A percentile compares a stretch with the other conserved stretches of the same genome.
Conservation (phyloP, 2,329 filamentous ascomycete species). For the Pseudogymnoascus pannorum region DNA sequence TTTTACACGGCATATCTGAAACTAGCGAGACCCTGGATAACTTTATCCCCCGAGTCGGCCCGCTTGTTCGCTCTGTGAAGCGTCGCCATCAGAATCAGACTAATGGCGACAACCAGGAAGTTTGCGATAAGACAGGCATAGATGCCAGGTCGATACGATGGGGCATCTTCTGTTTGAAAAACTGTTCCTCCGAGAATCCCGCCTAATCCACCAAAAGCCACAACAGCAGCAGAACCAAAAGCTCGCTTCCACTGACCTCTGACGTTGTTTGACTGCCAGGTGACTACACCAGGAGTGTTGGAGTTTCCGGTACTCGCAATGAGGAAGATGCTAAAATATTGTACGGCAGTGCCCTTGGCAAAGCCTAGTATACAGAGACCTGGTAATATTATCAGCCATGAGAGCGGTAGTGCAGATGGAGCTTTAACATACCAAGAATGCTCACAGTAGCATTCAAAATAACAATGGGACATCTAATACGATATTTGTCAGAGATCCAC, state of each 20-base stretch:
- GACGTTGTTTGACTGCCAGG: constrained; percentile 83
- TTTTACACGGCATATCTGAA: constrained; percentile 27
- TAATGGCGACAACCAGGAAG: constrained; percentile 22
- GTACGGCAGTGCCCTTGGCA: constrained; percentile 21
- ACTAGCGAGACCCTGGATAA: constrained; percentile 29
- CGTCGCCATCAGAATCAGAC: constrained; percentile 22
- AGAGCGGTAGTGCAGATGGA: no score
- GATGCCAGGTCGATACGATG: constrained; percentile 18
- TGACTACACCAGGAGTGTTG: constrained; percentile 70
- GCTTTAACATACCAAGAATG: constrained; percentile 14
- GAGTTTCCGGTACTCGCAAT: constrained; percentile 66
- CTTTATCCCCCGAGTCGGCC: constrained; percentile 27
- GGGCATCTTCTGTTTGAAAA: no score
- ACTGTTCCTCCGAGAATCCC: constrained; percentile 56
- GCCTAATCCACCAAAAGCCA: constrained; percentile 71
- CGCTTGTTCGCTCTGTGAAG: constrained; percentile 28
- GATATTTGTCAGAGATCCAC: constrained; percentile 53
- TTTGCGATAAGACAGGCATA: constrained; percentile 18
- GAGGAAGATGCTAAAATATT: constrained; percentile 32
- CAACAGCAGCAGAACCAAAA: constrained; percentile 67
- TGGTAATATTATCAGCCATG: no score
- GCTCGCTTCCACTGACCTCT: constrained; percentile 85
- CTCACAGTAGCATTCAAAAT: constrained; percentile 26
- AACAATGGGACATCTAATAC: constrained; percentile 29
- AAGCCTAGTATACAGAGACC: constrained; percentile 28